Percentiles rank a stretch among this genome's conserved stretches.
These are phyloP conservation scores for Bolboschoenoplectus hybrid DNA, from an alignment of 202 grass and related monocot genomes.

Conservation along the genomic window DNA sequence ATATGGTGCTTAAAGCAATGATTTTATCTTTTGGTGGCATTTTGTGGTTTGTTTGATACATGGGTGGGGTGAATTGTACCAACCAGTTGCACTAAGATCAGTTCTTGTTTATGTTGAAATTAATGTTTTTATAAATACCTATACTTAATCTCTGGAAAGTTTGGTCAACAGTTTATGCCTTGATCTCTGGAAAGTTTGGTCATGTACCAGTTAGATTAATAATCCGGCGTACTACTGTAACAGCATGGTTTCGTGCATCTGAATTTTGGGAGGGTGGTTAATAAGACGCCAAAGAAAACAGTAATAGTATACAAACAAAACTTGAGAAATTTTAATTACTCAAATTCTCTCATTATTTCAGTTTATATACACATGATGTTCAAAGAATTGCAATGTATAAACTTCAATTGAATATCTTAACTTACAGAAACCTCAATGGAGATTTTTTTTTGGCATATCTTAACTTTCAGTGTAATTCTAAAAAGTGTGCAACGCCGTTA, in stretches of 20 bases:
- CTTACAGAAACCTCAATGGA: conserved; percentile 2
- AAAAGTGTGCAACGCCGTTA: background rate
- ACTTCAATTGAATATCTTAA: background rate
- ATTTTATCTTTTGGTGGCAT: background rate
- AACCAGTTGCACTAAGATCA: background rate
- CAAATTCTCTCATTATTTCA: background rate
- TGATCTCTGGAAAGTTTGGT: conserved; percentile 22
- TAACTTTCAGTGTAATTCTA: background rate
- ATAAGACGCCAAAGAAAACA: background rate
- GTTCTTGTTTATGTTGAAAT: too few relatives aligned
- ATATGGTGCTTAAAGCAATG: background rate
- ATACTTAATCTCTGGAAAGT: too few relatives aligned
- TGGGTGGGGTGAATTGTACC: background rate
- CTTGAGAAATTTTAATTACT: background rate
- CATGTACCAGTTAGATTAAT: background rate
- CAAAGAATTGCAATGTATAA: conserved; percentile 16
- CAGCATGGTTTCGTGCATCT: conserved; percentile 19
- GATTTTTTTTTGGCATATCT: background rate
- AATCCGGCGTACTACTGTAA: background rate
- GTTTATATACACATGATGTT: background rate
- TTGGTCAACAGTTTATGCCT: background rate
- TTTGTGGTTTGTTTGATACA: background rate
- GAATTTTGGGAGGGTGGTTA: conserved; percentile 5
- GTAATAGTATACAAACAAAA: background rate
- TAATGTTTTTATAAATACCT: too few relatives aligned